Percentiles rank a stretch among this genome's conserved stretches.
These are phyloP conservation scores for Quambalaria eucalypti DNA, from an alignment of 1,284 basidiomycete genomes.

Conservation along the genomic window DNA sequence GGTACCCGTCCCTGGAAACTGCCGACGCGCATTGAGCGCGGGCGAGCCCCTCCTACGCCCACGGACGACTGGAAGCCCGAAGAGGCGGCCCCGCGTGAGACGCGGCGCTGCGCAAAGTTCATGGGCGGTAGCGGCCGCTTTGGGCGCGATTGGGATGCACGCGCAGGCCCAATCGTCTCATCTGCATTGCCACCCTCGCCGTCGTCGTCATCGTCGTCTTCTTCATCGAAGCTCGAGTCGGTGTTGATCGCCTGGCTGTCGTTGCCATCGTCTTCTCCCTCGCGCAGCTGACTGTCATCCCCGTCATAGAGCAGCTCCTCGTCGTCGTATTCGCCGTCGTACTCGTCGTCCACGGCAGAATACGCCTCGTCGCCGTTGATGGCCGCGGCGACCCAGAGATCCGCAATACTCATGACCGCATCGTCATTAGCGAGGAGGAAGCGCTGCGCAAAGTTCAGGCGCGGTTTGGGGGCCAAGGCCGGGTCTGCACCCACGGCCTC, in stretches of 20 bases:
- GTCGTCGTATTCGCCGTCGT: slow-evolving; percentile 8
- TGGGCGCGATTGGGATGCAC: not conserved
- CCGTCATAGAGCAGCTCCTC: too few relatives aligned
- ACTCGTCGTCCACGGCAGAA: slow-evolving; percentile 51
- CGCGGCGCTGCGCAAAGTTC: slow-evolving; percentile 32
- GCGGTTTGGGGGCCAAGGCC: not conserved
- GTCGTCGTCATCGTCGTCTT: slow-evolving; percentile 15
- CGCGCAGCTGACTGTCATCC: too few relatives aligned
- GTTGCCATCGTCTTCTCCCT: slow-evolving; percentile 7
- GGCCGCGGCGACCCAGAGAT: slow-evolving; percentile 85
- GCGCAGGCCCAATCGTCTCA: not conserved
- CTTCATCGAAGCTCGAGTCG: not conserved
- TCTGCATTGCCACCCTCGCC: not conserved
- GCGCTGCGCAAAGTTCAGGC: slow-evolving; percentile 61
- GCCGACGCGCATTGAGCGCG: slow-evolving; percentile 15
- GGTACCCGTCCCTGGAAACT: slow-evolving; percentile 19
- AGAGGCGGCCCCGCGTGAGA: not conserved
- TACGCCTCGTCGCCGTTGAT: slow-evolving; percentile 68
- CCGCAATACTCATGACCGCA: slow-evolving; percentile 75
- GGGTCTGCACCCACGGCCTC: slow-evolving; percentile 22
- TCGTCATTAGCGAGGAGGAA: slow-evolving; percentile 66
- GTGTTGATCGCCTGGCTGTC: slow-evolving; percentile 1
- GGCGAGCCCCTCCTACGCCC: slow-evolving; percentile 7
- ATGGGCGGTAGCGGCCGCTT: slow-evolving; percentile 20
- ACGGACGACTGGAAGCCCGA: not conserved